Evolutionary conservation across 2,329 filamentous ascomycete species (phyloP).

Genomic region (Botrytis paeoniae): DNA sequence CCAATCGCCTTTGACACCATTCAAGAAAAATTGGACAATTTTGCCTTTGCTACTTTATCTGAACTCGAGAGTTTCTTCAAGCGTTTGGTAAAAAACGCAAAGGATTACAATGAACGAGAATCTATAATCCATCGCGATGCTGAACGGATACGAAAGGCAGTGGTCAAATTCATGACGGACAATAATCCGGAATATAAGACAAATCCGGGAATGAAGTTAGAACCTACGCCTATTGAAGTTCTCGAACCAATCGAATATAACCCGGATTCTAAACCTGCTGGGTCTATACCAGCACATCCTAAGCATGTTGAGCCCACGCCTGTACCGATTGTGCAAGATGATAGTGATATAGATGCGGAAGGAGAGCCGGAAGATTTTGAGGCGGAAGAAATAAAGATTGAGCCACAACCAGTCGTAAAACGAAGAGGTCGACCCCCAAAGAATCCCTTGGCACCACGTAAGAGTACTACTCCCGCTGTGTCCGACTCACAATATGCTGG

Average conservation of each 20-base stretch:
- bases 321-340: conserved; percentile 49
- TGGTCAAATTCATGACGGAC: conserved; percentile 85
- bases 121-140: conserved; percentile 78
- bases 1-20: conserved; percentile 77
- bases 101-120: conserved; percentile 73
- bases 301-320: conserved; percentile 42
- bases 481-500: conserved; percentile 54
- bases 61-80: conserved; percentile 82
- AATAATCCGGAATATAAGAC: conserved; percentile 77
- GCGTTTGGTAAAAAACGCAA: conserved; percentile 83
- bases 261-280: background rate
- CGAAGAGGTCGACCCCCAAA: conserved; percentile 32
- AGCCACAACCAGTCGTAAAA: conserved; percentile 24
- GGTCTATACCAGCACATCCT: background rate
- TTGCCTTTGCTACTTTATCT: conserved; percentile 68
- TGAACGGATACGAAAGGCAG: conserved; percentile 79
- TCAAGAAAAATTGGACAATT: conserved; percentile 67
- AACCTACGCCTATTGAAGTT: conserved; percentile 52
- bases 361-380: conserved; percentile 36
- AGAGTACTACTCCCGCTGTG: conserved; percentile 42
- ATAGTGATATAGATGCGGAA: conserved; percentile 38
- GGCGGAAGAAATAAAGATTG: conserved; percentile 32
- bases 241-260: background rate
- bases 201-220: conserved; percentile 62
- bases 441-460: conserved; percentile 36